Evolutionary conservation across 2,329 filamentous ascomycete species (phyloP), one percentile per base, ranked within the genome.

Genomic region (Penicillium sp.): DNA sequence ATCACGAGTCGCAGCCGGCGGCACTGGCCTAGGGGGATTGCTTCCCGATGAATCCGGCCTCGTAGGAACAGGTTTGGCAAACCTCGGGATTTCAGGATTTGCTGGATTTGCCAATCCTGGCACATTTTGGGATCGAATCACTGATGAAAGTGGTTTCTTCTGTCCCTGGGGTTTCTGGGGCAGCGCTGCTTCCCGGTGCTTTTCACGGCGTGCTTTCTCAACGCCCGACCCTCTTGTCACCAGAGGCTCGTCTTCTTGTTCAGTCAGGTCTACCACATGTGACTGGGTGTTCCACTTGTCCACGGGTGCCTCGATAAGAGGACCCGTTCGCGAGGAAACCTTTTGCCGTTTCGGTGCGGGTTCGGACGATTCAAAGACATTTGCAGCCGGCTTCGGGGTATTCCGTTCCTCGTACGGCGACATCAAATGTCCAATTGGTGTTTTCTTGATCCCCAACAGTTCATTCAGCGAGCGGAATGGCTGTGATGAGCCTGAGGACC

Each of bases 401-500:
- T 71, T 63, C 2, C 67, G 64, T 52, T 71, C 70, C 38, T 92
- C 89, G 63, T 86, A 92, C 0, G 90, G 89, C 0, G 89, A 91
- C 55, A 88, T 70, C 2, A 88, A 84, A 68, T 88, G 87, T 0
- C 87, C 87, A 68, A 87, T 82, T 8, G 86, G 84, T 0, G 87
- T 85, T 57, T 83, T 87, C 11, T 86, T 86, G 1, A 85, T 87
- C 1, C 88, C 88, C 30, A 93, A 81, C 14, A 92, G 69, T 53
- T 87, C 82, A 66, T 87, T 87, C 35, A 90, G 73, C 4, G 87
- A 84, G 65, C 84, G 84, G 49, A 82, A 83, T 42, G 81, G 71
- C 61, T 83, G 82, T 1, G 80, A 73, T 1, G 69, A 62, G 46
- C 65, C 61, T 1, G 67, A 67, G n/a, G 71, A 62, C 52, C 65